Conservation (phyloP, 2,329 filamentous ascomycete species). For the Pseudopyrenochaeta lycopersici region DNA sequence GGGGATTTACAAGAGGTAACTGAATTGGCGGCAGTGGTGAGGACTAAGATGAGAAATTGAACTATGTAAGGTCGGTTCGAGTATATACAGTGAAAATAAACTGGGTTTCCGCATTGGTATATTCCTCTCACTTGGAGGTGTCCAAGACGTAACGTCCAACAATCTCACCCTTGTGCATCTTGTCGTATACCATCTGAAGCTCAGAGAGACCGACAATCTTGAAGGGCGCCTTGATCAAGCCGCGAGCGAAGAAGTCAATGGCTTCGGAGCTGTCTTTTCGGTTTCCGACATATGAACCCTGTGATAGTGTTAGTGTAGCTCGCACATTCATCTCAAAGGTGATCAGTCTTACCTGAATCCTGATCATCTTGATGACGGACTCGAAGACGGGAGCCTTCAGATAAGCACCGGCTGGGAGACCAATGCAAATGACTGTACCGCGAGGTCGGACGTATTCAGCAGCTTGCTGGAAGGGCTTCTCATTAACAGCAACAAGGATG, state of each 20-base stretch:
- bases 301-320: neutral
- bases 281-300: constrained; percentile 80
- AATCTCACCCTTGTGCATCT: constrained; percentile 73
- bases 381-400: constrained; percentile 88
- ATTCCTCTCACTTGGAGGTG: constrained; percentile 55
- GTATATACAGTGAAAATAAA: constrained; percentile 14
- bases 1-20: no score
- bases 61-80: neutral
- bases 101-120: neutral
- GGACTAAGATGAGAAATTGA: neutral
- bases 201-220: constrained; percentile 85
- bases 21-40: no score
- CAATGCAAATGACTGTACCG: constrained; percentile 87
- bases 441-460: constrained; percentile 84
- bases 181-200: constrained; percentile 79
- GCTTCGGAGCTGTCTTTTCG: constrained; percentile 87
- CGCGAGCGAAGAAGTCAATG: constrained; percentile 85
- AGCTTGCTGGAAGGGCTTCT: constrained; percentile 96
- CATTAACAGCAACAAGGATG: constrained; percentile 82
- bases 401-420: constrained; percentile 78
- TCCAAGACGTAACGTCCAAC: constrained; percentile 84
- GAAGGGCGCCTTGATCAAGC: constrained; percentile 86
- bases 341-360: constrained; percentile 74
- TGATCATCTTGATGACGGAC: constrained; percentile 88
- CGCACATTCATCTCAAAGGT: neutral